Percentiles rank a stretch among this genome's conserved stretches.
Evolutionary conservation across 768 basidiomycete species (phyloP).

Genomic region (Mycena alexandri): DNA sequence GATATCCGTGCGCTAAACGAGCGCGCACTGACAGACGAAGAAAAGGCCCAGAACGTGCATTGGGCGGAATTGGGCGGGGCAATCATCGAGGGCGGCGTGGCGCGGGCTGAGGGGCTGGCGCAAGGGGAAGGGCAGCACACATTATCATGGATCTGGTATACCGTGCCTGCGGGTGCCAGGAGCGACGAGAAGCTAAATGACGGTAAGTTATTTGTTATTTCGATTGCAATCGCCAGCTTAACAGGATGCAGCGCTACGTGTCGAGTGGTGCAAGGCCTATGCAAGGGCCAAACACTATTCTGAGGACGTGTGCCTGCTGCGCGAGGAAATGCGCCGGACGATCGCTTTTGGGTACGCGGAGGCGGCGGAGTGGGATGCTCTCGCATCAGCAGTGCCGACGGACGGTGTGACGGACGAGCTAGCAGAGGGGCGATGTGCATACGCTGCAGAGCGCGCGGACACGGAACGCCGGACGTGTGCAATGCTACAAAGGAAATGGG

Average conservation of each 20-base stretch:
- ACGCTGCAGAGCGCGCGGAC: background rate
- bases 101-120: background rate
- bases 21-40: slow-evolving; percentile 1
- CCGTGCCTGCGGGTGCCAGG: background rate
- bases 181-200: background rate
- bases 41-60: slow-evolving; percentile 11
- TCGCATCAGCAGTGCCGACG: no score
- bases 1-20: slow-evolving; percentile 5
- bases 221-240: no score
- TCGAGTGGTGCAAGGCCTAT: slow-evolving; percentile 19
- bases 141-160: slow-evolving; percentile 9
- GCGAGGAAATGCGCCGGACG: slow-evolving; percentile 36
- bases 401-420: background rate
- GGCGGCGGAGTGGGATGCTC: background rate
- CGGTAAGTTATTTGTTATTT: background rate
- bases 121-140: background rate
- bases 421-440: background rate
- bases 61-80: slow-evolving; percentile 8
- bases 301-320: slow-evolving; percentile 33
- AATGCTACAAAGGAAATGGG: no score
- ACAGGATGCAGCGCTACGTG: background rate
- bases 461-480: no score
- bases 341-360: background rate
- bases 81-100: slow-evolving; percentile 7
- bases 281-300: slow-evolving; percentile 26